These are phyloP conservation scores for Teratosphaeriaceae sp. DNA, from an alignment of 2,329 filamentous ascomycete species.

Conservation along the genomic window DNA sequence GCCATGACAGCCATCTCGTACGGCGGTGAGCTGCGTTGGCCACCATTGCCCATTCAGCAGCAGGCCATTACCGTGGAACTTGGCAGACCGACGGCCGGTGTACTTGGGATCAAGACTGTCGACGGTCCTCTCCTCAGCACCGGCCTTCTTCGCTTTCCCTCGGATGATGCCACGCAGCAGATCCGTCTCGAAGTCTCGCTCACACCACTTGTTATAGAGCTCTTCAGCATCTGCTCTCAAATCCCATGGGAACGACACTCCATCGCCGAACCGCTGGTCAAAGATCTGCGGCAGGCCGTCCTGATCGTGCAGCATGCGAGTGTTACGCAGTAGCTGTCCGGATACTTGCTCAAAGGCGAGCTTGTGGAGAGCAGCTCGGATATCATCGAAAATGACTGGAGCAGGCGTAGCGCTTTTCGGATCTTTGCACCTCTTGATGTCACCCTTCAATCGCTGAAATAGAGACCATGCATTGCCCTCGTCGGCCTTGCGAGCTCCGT, in stretches of 20 bases:
- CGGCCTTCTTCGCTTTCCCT: slow-evolving; percentile 11
- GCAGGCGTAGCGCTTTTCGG: not conserved
- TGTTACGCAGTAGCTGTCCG: slow-evolving; percentile 26
- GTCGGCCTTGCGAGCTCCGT: slow-evolving; percentile 4
- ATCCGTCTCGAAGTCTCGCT: slow-evolving; percentile 36
- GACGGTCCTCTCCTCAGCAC: slow-evolving; percentile 7
- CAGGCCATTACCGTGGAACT: slow-evolving; percentile 34
- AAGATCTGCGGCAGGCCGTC: slow-evolving; percentile 39
- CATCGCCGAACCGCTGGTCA: slow-evolving; percentile 13
- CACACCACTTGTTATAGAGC: slow-evolving; percentile 41
- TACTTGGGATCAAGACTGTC: slow-evolving; percentile 21
- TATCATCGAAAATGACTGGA: slow-evolving; percentile 20
- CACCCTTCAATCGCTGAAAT: slow-evolving; percentile 3
- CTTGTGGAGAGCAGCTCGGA: slow-evolving; percentile 34
- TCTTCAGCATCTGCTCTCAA: slow-evolving; percentile 42
- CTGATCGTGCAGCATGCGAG: slow-evolving; percentile 31
- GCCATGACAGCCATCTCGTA: slow-evolving; percentile 51
- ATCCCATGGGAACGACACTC: slow-evolving; percentile 37
- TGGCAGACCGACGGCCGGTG: slow-evolving; percentile 15
- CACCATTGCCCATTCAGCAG: slow-evolving; percentile 49
- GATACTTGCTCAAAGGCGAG: slow-evolving; percentile 32
- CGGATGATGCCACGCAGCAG: slow-evolving; percentile 39
- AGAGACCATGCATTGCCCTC: slow-evolving; percentile 8
- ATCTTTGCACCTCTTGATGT: slow-evolving; percentile 1
- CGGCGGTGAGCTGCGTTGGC: slow-evolving; percentile 45